These are phyloP conservation scores for Coprinopsis cinerea DNA, from an alignment of 768 basidiomycete species.

Conservation along the genomic window DNA sequence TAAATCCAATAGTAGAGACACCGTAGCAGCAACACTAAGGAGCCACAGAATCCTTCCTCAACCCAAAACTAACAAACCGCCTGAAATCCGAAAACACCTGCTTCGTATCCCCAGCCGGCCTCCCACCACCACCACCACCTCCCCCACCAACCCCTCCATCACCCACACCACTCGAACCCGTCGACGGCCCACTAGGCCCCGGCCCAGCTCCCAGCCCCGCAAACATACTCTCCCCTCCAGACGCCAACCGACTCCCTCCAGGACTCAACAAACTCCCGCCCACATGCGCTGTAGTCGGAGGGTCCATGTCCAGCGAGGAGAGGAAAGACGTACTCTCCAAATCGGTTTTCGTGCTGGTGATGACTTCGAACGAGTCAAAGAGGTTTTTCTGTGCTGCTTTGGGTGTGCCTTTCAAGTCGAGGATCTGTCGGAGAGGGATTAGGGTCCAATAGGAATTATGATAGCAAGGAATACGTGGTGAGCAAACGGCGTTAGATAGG, in stretches of 20 bases:
- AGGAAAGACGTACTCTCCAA: slow-evolving; percentile 90
- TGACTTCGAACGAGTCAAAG: slow-evolving; percentile 85
- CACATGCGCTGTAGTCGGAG: slow-evolving; percentile 42
- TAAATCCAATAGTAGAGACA: too few species aligned
- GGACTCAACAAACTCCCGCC: slow-evolving; percentile 59
- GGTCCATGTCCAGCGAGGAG: slow-evolving; percentile 94
- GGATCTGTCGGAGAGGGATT: slow-evolving; percentile 53
- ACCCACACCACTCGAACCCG: slow-evolving; percentile 47
- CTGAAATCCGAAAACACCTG: slow-evolving; percentile 88
- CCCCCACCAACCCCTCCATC: slow-evolving; percentile 13
- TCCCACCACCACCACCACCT: slow-evolving; percentile 12
- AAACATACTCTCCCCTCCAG: slow-evolving; percentile 49
- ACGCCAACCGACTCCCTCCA: slow-evolving; percentile 48
- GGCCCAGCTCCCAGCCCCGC: slow-evolving; percentile 57
- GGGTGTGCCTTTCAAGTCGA: slow-evolving; percentile 91
- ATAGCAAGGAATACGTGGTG: too few species aligned
- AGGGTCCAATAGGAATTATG: too few species aligned
- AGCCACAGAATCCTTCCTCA: slow-evolving; percentile 58
- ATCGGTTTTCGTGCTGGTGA: slow-evolving; percentile 88
- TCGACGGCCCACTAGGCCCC: slow-evolving; percentile 50
- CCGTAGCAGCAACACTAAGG: too few species aligned
- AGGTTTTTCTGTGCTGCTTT: slow-evolving; percentile 83
- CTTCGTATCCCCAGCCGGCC: slow-evolving; percentile 48
- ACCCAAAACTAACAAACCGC: slow-evolving; percentile 84
- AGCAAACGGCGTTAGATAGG: slow-evolving; percentile 1